Percentiles rank a stretch among this genome's conserved stretches.
These are phyloP conservation scores for Cryptococcus wingfieldii DNA, from an alignment of 1,284 basidiomycete genomes.

Conservation along the genomic window DNA sequence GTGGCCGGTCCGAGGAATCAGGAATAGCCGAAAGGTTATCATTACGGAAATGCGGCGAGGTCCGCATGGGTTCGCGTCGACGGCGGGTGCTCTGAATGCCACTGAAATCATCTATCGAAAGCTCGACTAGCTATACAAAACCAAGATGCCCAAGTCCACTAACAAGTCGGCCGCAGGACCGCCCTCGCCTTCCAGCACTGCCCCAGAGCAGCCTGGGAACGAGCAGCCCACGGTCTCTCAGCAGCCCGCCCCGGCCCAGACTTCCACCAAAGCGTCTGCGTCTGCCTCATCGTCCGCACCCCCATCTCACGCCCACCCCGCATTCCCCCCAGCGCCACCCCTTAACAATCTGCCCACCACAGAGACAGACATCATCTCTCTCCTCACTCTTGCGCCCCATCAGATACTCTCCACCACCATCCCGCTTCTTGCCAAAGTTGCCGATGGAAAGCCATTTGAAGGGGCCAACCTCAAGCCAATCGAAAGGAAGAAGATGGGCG, in stretches of 20 bases:
- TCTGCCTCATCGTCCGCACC: background rate
- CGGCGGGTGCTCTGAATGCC: too few species aligned
- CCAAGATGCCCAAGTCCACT: background rate
- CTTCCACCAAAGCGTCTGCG: background rate
- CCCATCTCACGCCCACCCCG: conserved; percentile 8
- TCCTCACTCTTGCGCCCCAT: conserved; percentile 1
- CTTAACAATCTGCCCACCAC: conserved; percentile 2
- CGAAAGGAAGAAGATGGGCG: conserved; percentile 14
- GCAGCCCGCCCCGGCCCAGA: background rate
- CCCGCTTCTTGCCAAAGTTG: conserved; percentile 6
- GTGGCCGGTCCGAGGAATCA: too few species aligned
- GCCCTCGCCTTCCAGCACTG: background rate
- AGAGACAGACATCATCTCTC: conserved; percentile 3
- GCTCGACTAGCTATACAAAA: too few species aligned
- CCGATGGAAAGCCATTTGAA: conserved; percentile 7
- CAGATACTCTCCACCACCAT: conserved; percentile 2
- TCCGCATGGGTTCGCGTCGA: too few species aligned
- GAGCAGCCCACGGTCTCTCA: too few species aligned
- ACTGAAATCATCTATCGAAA: too few species aligned
- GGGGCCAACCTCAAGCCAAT: conserved; percentile 3
- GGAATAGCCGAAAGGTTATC: too few species aligned
- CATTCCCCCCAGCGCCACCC: conserved; percentile 9
- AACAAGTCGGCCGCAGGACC: background rate
- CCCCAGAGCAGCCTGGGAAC: background rate
- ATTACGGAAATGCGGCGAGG: too few species aligned